Percentiles rank a stretch among this genome's conserved stretches.
Conservation (phyloP, 2,329 filamentous ascomycete genomes). For the Bipolaris cookei region DNA sequence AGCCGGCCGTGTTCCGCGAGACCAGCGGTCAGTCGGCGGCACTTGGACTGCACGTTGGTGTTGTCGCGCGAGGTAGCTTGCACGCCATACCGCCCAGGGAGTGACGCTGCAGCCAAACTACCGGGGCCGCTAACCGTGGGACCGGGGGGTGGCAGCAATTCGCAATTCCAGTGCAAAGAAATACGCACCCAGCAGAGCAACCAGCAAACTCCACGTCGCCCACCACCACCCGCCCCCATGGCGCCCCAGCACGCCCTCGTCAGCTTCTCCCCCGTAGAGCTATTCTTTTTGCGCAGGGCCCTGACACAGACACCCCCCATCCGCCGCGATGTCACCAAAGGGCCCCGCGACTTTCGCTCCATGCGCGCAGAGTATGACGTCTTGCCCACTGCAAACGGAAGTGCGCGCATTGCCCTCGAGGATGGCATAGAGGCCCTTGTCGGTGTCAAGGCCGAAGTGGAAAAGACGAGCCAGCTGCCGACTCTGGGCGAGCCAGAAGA, state of each 20-base stretch:
- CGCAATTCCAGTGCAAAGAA: constrained; percentile 15
- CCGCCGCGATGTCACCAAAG: constrained; percentile 71
- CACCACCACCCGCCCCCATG: constrained; percentile 30
- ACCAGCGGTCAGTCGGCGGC: constrained; percentile 28
- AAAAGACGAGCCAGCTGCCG: constrained; percentile 64
- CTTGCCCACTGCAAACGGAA: constrained; percentile 87
- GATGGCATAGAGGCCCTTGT: constrained; percentile 97
- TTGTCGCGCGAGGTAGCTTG: constrained; percentile 29
- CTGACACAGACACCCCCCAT: constrained; percentile 82
- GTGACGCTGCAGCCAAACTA: constrained; percentile 28
- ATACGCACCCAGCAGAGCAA: constrained; percentile 13
- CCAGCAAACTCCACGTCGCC: constrained; percentile 13
- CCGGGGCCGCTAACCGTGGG: constrained; percentile 16
- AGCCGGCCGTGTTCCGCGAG: constrained; percentile 5
- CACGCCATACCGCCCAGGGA: constrained; percentile 20
- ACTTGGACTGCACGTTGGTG: constrained; percentile 35
- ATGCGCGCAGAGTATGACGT: constrained; percentile 89
- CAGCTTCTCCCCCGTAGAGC: constrained; percentile 90
- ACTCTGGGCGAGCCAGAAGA: constrained; percentile 37
- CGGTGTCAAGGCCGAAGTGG: constrained; percentile 93
- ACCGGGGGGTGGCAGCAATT: constrained; percentile 9
- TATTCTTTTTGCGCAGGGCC: constrained; percentile 90
- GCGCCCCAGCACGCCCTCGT: constrained; percentile 59
- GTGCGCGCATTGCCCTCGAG: constrained; percentile 89
- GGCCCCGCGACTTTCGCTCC: constrained; percentile 84